Evolutionary conservation across 352 stramenopile species (phyloP), one percentile per base, ranked within the genome.

Genomic region (Lagenidium giganteum): DNA sequence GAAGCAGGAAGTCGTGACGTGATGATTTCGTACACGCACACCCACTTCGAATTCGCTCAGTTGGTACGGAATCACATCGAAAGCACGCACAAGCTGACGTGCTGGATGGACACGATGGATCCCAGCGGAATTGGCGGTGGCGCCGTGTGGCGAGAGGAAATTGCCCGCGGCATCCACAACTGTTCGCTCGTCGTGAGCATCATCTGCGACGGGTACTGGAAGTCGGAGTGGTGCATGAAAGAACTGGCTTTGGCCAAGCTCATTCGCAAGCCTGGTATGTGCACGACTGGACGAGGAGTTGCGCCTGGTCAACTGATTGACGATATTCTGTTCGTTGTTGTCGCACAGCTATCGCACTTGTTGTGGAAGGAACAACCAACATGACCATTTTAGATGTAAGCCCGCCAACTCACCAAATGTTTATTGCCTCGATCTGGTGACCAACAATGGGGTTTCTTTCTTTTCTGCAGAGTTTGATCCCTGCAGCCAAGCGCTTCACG

Each of bases 71-170:
- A 88, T 37, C 64, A 67, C 47, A 44, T 90, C 8, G 76, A 88
- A 51, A 73, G 61, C 16, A 44, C 74, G 16, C 70, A 67, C 12
- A 56, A 68, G 25, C 43, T 87, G 4, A 90, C 80, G 16, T 87
- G 73, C 38, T 89, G 75, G 77, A 83, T 93, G 72, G 80, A 92
- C 52, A 83, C 70, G 16, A 90, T 89, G 77, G 77, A 92, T 39
- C 77, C 76, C 5, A 84, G 66, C 27, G 78, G 73, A 17, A 89
- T 92, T 20, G 75, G 75, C 14, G 80, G 78, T 11, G 78, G 77
- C 27, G 73, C 74, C 0, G 74, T 91, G 5, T 92, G 80, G 80
- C 74, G 80, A 36, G 70, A 92, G 50, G 76, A 89, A 40, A 88
- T 92, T 20, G 80, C 77, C 3, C 74, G 77, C 28, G 80, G 73